Percentiles rank a stretch among this genome's conserved stretches.
phyloP scores from a whole-genome alignment of 169 alveolate genomes.

The Plasmodium chabaudi region DNA sequence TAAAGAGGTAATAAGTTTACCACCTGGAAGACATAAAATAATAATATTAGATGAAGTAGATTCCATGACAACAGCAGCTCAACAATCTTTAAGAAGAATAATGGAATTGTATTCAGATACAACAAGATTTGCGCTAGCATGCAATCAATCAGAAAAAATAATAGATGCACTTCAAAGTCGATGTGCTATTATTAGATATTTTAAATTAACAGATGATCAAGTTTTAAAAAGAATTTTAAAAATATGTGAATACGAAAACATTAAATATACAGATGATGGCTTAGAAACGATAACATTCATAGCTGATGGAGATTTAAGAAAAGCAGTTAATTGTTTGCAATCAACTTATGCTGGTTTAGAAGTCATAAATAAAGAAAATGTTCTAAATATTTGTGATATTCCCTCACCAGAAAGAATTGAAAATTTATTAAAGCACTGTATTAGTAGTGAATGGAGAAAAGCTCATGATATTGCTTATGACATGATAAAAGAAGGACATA shows the following conservation, averaged over 20 bases:
- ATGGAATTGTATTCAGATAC: constrained; percentile 98
- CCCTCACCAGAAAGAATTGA: constrained; percentile 97
- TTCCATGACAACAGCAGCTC: constrained; percentile 99
- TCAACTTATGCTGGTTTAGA: constrained; percentile 97
- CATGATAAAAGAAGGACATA: constrained; percentile 91
- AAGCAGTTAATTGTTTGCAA: constrained; percentile 96
- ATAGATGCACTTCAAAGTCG: constrained; percentile 99
- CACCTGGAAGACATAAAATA: constrained; percentile 96
- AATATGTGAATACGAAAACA: constrained; percentile 85
- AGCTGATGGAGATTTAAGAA: constrained; percentile 96
- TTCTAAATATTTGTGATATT: constrained; percentile 92
- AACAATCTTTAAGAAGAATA: constrained; percentile 98
- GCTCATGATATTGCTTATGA: constrained; percentile 86
- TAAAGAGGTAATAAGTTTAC: constrained; percentile 93
- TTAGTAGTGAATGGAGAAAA: constrained; percentile 90
- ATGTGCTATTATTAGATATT: constrained; percentile 98
- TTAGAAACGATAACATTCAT: constrained; percentile 96
- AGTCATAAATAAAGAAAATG: constrained; percentile 95
- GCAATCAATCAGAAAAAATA: constrained; percentile 98
- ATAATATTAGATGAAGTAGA: constrained; percentile 99
- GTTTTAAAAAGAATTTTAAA: constrained; percentile 91
- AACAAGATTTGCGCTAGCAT: constrained; percentile 99
- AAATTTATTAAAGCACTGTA: constrained; percentile 88
- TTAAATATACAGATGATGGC: constrained; percentile 92
- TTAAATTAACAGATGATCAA: constrained; percentile 95